Evolutionary conservation across 2,329 filamentous ascomycete species (phyloP).

Genomic region (Cytospora leucostoma): DNA sequence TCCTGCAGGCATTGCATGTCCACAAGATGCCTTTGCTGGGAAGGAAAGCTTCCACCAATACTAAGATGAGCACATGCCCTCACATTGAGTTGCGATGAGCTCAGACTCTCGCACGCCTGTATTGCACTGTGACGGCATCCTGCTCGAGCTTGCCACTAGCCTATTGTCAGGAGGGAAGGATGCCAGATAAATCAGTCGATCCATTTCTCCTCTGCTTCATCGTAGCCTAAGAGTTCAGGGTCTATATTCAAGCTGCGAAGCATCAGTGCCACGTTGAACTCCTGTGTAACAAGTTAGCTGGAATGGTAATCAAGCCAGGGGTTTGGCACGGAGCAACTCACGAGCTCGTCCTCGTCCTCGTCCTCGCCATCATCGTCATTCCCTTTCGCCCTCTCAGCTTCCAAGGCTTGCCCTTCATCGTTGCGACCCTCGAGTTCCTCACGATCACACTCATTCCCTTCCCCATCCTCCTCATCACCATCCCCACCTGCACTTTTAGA

Average conservation of each 20-base stretch:
- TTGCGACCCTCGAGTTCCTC: not conserved
- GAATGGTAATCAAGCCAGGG: rapidly evolving
- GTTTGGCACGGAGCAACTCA: not conserved
- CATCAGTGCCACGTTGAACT: conserved; percentile 24
- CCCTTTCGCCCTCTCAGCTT: not conserved
- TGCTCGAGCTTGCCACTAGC: no score
- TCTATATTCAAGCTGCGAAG: conserved; percentile 27
- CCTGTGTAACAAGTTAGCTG: conserved; percentile 17
- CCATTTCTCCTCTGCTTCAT: conserved; percentile 26
- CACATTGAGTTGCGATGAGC: no score
- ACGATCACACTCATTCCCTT: not conserved
- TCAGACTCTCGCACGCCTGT: no score
- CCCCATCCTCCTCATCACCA: not conserved
- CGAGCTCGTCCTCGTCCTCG: conserved; percentile 11
- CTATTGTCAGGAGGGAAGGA: no score
- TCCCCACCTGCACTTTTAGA: not conserved
- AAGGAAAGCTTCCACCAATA: no score
- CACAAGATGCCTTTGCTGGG: no score
- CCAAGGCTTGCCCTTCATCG: not conserved
- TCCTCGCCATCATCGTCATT: not conserved
- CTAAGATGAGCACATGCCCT: no score
- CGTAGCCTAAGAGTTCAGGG: conserved; percentile 20
- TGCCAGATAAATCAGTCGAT: not conserved
- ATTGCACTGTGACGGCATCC: no score
- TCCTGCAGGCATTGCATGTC: no score